Evolutionary conservation across 208 protist species (phyloP).

Genomic region (Leishmania braziliensis): DNA sequence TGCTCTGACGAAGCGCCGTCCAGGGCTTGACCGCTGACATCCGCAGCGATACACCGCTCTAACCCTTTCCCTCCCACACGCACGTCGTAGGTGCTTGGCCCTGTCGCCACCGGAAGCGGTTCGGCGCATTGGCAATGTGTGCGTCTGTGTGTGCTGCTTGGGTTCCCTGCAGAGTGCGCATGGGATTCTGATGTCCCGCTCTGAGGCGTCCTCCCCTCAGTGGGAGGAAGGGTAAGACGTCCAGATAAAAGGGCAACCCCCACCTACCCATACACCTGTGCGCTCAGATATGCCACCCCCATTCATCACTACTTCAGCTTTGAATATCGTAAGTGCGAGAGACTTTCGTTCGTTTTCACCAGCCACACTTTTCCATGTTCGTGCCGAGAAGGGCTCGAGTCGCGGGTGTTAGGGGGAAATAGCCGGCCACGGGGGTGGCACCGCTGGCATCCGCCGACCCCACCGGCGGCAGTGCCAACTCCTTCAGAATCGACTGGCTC

Average conservation of each 20-base stretch:
- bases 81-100: neutral
- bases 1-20: neutral
- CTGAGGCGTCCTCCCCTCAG: neutral
- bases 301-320: neutral
- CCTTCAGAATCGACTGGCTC: constrained; percentile 21
- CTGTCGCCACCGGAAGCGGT: neutral
- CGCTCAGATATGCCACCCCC: neutral
- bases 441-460: neutral
- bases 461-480: constrained; percentile 15
- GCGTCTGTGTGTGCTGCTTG: neutral
- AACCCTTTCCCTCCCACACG: no score
- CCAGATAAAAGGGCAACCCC: neutral
- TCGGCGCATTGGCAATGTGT: neutral
- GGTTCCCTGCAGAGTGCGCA: no score
- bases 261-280: neutral
- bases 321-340: neutral
- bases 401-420: constrained; percentile 43
- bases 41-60: no score
- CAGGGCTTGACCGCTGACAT: neutral
- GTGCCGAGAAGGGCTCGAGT: constrained; percentile 31
- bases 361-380: constrained; percentile 44
- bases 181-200: no score
- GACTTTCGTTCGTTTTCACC: constrained; percentile 16
- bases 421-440: constrained; percentile 12
- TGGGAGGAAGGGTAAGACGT: neutral